Percentiles rank a stretch among this genome's conserved stretches.
Conservation (phyloP, 2,329 filamentous ascomycete species). For the Myriosclerotinia duriaeana region DNA sequence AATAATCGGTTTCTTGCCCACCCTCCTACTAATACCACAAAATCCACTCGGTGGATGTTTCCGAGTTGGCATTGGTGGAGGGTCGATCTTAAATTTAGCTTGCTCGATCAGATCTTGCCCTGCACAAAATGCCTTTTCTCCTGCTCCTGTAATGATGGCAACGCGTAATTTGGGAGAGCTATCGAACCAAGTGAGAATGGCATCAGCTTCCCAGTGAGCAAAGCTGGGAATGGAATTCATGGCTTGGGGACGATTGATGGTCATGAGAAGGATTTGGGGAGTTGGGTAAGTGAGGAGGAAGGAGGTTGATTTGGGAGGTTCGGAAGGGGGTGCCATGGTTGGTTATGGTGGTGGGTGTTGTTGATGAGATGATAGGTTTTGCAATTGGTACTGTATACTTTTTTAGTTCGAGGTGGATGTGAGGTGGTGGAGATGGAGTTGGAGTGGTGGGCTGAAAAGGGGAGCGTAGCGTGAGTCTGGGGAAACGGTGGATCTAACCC, state of each 20-base stretch:
- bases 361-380: slow-evolving; percentile 42
- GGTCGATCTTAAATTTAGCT: slow-evolving; percentile 47
- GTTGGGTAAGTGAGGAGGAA: slow-evolving; percentile 47
- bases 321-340: slow-evolving; percentile 42
- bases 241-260: slow-evolving; percentile 53
- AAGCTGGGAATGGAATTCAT: slow-evolving; percentile 49
- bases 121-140: slow-evolving; percentile 63
- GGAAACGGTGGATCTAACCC: slow-evolving; percentile 5
- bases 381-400: slow-evolving; percentile 32
- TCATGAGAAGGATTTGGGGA: slow-evolving; percentile 57
- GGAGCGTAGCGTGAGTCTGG: slow-evolving; percentile 14
- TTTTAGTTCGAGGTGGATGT: slow-evolving; percentile 42
- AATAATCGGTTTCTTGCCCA: slow-evolving; percentile 71
- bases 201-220: slow-evolving; percentile 45
- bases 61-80: slow-evolving; percentile 36
- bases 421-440: neutral
- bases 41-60: slow-evolving; percentile 51
- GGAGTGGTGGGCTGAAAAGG: slow-evolving; percentile 23
- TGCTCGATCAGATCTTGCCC: slow-evolving; percentile 66
- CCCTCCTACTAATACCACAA: slow-evolving; percentile 64
- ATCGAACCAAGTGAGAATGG: slow-evolving; percentile 61
- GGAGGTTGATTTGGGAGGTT: slow-evolving; percentile 26
- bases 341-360: slow-evolving; percentile 41
- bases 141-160: slow-evolving; percentile 63
- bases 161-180: slow-evolving; percentile 58